phyloP scores from a whole-genome alignment of 805 yeast species.

The Cyberlindnera mycetangii region DNA sequence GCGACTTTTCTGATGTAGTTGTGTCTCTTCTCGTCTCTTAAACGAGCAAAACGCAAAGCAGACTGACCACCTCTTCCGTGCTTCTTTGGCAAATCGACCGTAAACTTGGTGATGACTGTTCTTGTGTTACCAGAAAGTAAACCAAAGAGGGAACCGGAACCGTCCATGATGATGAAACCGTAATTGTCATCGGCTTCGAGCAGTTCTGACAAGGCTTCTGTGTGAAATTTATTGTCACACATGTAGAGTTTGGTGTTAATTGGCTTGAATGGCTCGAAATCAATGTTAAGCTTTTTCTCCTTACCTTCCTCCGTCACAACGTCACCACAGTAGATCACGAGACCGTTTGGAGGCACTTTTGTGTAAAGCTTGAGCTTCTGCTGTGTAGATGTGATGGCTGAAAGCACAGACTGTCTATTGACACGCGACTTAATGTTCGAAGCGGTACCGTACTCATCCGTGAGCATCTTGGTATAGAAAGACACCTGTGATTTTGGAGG shows the following conservation, averaged over 20 bases:
- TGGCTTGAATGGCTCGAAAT: slow-evolving; percentile 98
- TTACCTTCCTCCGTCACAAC: slow-evolving; percentile 96
- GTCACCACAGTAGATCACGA: slow-evolving; percentile 98
- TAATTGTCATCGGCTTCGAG: slow-evolving; percentile 94
- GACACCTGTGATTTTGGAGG: slow-evolving; percentile 96
- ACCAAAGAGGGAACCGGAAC: slow-evolving; percentile 97
- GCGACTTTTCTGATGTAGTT: slow-evolving; percentile 98
- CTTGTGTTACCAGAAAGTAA: slow-evolving; percentile 94
- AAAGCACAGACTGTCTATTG: slow-evolving; percentile 88
- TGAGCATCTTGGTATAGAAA: slow-evolving; percentile 81
- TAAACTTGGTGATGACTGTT: slow-evolving; percentile 92
- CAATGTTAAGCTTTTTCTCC: slow-evolving; percentile 93
- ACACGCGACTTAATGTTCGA: slow-evolving; percentile 97
- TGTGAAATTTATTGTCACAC: slow-evolving; percentile 98
- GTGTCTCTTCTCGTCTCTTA: slow-evolving; percentile 98
- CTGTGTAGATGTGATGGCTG: slow-evolving; percentile 98
- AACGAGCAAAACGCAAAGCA: slow-evolving; percentile 97
- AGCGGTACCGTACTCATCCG: slow-evolving; percentile 99
- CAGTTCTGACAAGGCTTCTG: slow-evolving; percentile 92
- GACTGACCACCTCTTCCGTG: slow-evolving; percentile 99
- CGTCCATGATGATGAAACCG: slow-evolving; percentile 99
- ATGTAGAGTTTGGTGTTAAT: slow-evolving; percentile 94
- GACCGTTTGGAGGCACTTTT: slow-evolving; percentile 89
- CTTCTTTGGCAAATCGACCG: slow-evolving; percentile 97
- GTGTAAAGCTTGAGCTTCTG: slow-evolving; percentile 90